Evolutionary conservation across 2,329 filamentous ascomycete species (phyloP), one percentile per base, ranked within the genome.

Genomic region (Xylariaceae sp.): DNA sequence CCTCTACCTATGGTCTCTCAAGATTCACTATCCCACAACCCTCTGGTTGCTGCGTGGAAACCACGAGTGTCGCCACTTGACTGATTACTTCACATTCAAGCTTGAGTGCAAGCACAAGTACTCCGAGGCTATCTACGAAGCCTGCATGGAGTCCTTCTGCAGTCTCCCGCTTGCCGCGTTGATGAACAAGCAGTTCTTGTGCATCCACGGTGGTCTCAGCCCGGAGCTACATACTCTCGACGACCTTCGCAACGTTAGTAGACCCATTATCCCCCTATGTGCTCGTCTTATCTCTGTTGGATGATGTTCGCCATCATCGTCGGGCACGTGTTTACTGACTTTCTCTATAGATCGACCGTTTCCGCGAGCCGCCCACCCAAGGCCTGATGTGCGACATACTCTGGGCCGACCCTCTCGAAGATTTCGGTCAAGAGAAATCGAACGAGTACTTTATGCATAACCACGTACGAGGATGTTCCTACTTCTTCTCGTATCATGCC

Each of bases 91-190:
- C 78, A 99, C 94, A 62, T 99, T 99, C 82, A 97, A 99, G 82
- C 87, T 99, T 60, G 94, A 99, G 76, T 99, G 94, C 83, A 97
- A 96, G 80, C 94, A 99, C 84, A 99, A 99, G 77, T 99, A 99
- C 78, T 96, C 91, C 39, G 94, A 97, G 78, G 84, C 84, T 65
- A 84, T 99, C 61, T 99, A 99, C 74, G 93, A 99, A 72, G 93
- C 94, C 59, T 97, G 94, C 78, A 96, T 97, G 86, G 93, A 99
- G 66, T 95, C 94, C 0, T 99, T 99, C 82, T 99, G 94, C 78
- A 83, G 88, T 65, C 80, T 99, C 64, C 94, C 94, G 35, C 80
- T 99, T 68, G 94, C 94, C 59, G 94, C 94, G 34, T 88, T 99
- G 67, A 99, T 99, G 94, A 99, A 99, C 84, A 99, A 99, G 82